Percentiles rank a stretch among this genome's conserved stretches.
phyloP scores from a whole-genome alignment of 1,139 yeast genomes.

The Scheffersomyces illinoinensis region DNA sequence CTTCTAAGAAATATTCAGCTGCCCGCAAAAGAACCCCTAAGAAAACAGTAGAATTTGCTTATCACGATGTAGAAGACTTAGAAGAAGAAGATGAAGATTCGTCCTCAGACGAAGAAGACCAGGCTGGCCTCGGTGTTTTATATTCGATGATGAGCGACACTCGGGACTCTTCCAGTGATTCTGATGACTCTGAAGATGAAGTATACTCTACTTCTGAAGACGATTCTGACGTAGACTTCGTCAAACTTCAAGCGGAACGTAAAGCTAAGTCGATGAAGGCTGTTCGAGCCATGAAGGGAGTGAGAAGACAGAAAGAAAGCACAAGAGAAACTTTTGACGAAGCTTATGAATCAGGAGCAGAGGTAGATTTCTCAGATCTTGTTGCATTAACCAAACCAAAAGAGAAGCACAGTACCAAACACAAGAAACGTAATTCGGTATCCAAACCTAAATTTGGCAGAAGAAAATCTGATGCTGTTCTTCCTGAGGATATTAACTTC shows the following conservation, averaged over 20 bases:
- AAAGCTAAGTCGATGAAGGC: slow-evolving; percentile 57
- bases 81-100: slow-evolving; percentile 15
- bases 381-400: slow-evolving; percentile 10
- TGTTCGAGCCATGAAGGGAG: slow-evolving; percentile 44
- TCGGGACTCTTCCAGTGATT: background rate
- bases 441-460: slow-evolving; percentile 35
- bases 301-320: slow-evolving; percentile 13
- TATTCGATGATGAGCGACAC: slow-evolving; percentile 17
- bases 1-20: slow-evolving; percentile 6
- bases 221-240: slow-evolving; percentile 72
- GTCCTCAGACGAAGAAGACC: slow-evolving; percentile 21
- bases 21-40: slow-evolving; percentile 26
- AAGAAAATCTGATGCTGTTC: slow-evolving; percentile 39
- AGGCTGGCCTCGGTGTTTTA: slow-evolving; percentile 29
- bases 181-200: slow-evolving; percentile 22
- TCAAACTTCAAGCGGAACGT: slow-evolving; percentile 65
- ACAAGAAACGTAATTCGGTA: slow-evolving; percentile 20
- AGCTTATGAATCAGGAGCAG: slow-evolving; percentile 2
- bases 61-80: slow-evolving; percentile 15
- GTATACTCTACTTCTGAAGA: slow-evolving; percentile 50
- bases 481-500: slow-evolving; percentile 56
- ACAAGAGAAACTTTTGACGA: slow-evolving; percentile 1
- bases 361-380: slow-evolving; percentile 8
- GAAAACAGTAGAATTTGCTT: slow-evolving; percentile 24
- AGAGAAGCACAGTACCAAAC: slow-evolving; percentile 6